Conservation (phyloP, 2,329 filamentous ascomycete species). For the Thelonectria blattea region DNA sequence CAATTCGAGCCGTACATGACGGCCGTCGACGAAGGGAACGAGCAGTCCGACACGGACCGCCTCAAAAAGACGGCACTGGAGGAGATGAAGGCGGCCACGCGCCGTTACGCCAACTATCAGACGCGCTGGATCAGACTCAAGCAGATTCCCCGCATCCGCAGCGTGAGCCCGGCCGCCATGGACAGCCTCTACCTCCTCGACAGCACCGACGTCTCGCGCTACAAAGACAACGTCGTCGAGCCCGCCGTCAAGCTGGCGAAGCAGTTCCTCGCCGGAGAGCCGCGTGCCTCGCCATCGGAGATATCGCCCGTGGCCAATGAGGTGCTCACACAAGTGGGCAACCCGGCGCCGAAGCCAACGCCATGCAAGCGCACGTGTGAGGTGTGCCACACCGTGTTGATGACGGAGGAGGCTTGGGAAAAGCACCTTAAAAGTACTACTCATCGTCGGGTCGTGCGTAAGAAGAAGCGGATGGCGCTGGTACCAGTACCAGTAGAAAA, state of each 20-base stretch:
- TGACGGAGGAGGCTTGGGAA: slow-evolving; percentile 59
- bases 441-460: slow-evolving; percentile 44
- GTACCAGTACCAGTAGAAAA: slow-evolving; percentile 38
- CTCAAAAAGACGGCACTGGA: slow-evolving; percentile 69
- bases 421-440: slow-evolving; percentile 47
- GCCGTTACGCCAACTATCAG: slow-evolving; percentile 87
- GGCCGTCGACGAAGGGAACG: slow-evolving; percentile 45
- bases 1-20: slow-evolving; percentile 79
- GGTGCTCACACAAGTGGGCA: slow-evolving; percentile 59
- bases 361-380: slow-evolving; percentile 71
- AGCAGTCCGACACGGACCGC: slow-evolving; percentile 52
- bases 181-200: slow-evolving; percentile 79
- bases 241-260: slow-evolving; percentile 68
- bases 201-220: slow-evolving; percentile 71
- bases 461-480: slow-evolving; percentile 47
- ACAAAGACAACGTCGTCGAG: slow-evolving; percentile 66
- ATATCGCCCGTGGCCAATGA: slow-evolving; percentile 56
- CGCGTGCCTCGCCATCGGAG: slow-evolving; percentile 57
- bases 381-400: slow-evolving; percentile 68
- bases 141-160: slow-evolving; percentile 71
- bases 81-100: slow-evolving; percentile 79
- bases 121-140: slow-evolving; percentile 87
- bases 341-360: slow-evolving; percentile 57
- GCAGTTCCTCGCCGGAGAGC: slow-evolving; percentile 65
- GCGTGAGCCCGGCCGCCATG: slow-evolving; percentile 56